Evolutionary conservation across 2,329 filamentous ascomycete species (phyloP), one percentile per base, ranked within the genome.

Genomic region (Colletotrichum abscissum): DNA sequence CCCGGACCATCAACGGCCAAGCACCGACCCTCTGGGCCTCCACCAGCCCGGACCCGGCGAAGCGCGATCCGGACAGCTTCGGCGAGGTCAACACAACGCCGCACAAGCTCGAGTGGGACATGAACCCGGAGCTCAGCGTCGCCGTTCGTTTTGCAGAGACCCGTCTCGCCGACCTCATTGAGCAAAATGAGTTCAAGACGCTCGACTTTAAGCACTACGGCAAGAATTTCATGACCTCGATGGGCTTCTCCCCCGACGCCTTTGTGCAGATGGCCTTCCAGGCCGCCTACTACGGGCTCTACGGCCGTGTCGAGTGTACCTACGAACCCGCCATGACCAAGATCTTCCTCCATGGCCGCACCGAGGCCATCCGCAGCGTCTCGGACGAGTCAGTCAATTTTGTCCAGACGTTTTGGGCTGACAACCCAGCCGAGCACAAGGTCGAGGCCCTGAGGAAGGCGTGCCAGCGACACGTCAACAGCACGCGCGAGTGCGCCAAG

Each of bases 261-360:
- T 99, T 98, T 80, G 94, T 99, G 24, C 97, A 99, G 82, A 98
- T 99, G 96, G 97, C 97, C 0, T 98, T 98, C 85, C 97, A 99
- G 82, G 96, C 96, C 5, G 96, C 97, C 1, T 98, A 99, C 86
- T 99, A 98, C 79, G 97, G 97, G 2, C 88, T 99, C 8, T 99
- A 98, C 78, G 97, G 97, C 3, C 92, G 95, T 5, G 91, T 98
- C 1, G 97, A 98, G 82, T 97, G 95, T 80, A 97, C 95, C 0
- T 99, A 99, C 81, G 97, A 99, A 83, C 97, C 97, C 8, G 96
- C 97, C 55, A 98, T 99, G 97, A 99, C 97, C 64, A 99, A 99
- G 82, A 87, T 93, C 72, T 99, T 91, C 84, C 90, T 97, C 73
- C 97, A 98, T 80, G 97, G 97, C 12, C 93, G 97, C 58, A 99